A percentile compares a stretch with the other conserved stretches of the same genome.
Conservation (phyloP, 768 basidiomycete genomes). For the Daedaleopsis sinensis region DNA sequence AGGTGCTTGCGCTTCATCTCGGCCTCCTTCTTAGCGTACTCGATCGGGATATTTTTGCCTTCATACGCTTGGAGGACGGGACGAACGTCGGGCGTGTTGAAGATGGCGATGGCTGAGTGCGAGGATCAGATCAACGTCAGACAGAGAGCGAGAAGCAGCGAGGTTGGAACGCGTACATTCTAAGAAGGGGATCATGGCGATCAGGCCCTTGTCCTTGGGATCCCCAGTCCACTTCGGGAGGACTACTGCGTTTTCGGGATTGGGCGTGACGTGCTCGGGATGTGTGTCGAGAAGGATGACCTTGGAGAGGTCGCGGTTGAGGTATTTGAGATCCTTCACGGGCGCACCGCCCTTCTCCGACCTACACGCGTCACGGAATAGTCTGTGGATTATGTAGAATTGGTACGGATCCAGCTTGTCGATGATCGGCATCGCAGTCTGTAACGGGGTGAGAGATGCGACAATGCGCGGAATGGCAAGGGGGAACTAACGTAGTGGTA, state of each 20-base stretch:
- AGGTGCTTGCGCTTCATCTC: constrained; percentile 77
- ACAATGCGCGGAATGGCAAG: background rate
- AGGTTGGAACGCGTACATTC: constrained; percentile 63
- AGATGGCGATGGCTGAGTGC: constrained; percentile 92
- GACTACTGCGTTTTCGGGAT: constrained; percentile 89
- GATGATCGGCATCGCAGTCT: constrained; percentile 88
- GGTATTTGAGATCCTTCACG: constrained; percentile 95
- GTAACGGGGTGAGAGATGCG: constrained; percentile 2
- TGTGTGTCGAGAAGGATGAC: constrained; percentile 87
- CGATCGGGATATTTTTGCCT: constrained; percentile 86
- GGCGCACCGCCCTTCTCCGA: constrained; percentile 80
- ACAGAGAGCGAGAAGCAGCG: background rate
- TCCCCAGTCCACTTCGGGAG: constrained; percentile 88
- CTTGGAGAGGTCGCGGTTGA: constrained; percentile 92
- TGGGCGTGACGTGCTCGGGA: constrained; percentile 72
- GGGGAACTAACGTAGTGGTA: constrained; percentile 75
- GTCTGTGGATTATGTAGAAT: constrained; percentile 84
- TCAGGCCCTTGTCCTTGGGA: constrained; percentile 70
- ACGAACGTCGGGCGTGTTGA: constrained; percentile 84
- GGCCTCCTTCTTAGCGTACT: constrained; percentile 88
- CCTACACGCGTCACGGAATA: constrained; percentile 93
- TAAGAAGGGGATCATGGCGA: constrained; percentile 96
- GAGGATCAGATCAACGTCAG: too few relatives aligned
- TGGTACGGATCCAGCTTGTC: constrained; percentile 95
- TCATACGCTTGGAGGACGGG: constrained; percentile 83